Evolutionary conservation across 2,329 filamentous ascomycete genomes (phyloP).

Genomic region (Pseudocercospora crystallina): DNA sequence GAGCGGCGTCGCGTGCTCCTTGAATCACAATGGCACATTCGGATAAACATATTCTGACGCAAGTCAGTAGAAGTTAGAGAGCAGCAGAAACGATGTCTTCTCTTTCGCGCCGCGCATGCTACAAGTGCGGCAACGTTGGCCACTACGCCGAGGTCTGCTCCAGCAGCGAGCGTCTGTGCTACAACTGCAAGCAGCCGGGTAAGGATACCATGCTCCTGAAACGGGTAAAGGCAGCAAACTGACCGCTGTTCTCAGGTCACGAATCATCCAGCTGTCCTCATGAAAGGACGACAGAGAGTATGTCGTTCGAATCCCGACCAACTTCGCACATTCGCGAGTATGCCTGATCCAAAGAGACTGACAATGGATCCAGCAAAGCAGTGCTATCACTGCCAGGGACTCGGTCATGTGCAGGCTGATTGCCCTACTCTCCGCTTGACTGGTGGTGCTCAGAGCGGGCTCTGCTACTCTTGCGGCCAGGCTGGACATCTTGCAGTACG

Average conservation of each 20-base stretch:
- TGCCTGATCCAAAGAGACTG: constrained; percentile 14
- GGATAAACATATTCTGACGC: constrained; percentile 14
- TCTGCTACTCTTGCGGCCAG: constrained; percentile 96
- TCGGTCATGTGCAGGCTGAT: constrained; percentile 97
- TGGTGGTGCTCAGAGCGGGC: constrained; percentile 70
- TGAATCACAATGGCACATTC: not conserved
- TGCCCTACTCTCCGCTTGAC: constrained; percentile 94
- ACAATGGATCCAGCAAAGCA: constrained; percentile 71
- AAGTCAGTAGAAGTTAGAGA: constrained; percentile 13
- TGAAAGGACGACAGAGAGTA: constrained; percentile 90
- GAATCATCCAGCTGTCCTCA: constrained; percentile 97
- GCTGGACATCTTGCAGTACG: constrained; percentile 86
- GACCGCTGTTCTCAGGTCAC: constrained; percentile 61
- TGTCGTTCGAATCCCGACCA: constrained; percentile 33
- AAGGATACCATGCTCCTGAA: constrained; percentile 23
- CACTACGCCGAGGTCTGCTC: constrained; percentile 84
- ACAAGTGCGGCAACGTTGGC: constrained; percentile 55
- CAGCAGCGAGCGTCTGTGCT: constrained; percentile 96
- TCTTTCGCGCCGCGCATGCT: constrained; percentile 55
- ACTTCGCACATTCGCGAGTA: not conserved
- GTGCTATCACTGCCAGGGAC: constrained; percentile 99
- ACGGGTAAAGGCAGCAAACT: constrained; percentile 35
- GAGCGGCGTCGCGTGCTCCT: too few relatives aligned
- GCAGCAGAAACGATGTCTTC: constrained; percentile 47
- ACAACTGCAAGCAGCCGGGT: constrained; percentile 97